Conservation (phyloP, 768 basidiomycete species). For the Fistulinella prunicolor region DNA sequence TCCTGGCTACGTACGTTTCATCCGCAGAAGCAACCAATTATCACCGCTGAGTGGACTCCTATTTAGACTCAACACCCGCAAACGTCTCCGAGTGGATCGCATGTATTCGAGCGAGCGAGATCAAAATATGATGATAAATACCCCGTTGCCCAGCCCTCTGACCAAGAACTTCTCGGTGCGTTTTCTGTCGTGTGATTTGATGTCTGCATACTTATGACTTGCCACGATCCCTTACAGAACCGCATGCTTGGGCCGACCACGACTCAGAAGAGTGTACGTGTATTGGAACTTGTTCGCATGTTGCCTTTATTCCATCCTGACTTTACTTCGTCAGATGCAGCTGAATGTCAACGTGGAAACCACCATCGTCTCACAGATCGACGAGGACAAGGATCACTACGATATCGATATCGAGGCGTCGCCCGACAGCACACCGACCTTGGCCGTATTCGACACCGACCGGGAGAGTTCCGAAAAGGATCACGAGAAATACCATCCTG, state of each 20-base stretch:
- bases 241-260: conserved; percentile 20
- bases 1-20: conserved; percentile 32
- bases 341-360: conserved; percentile 35
- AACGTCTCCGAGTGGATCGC: conserved; percentile 27
- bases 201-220: neutral
- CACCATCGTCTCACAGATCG: conserved; percentile 31
- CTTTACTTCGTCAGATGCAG: conserved; percentile 1
- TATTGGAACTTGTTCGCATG: neutral
- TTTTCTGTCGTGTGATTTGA: neutral
- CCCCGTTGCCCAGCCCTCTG: conserved; percentile 14
- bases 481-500: conserved; percentile 14
- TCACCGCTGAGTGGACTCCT: neutral
- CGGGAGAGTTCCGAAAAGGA: conserved; percentile 17
- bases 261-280: conserved; percentile 24
- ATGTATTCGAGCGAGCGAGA: conserved; percentile 29
- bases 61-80: conserved; percentile 30
- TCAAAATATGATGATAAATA: conserved; percentile 4
- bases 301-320: neutral
- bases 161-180: conserved; percentile 24
- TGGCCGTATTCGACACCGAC: conserved; percentile 13
- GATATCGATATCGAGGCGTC: conserved; percentile 27
- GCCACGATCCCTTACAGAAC: conserved; percentile 10
- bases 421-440: conserved; percentile 2
- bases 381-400: conserved; percentile 21
- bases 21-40: neutral